Base-by-base conservation (phyloP, 2,329 filamentous ascomycete species). In the Xylogone sp. region DNA sequence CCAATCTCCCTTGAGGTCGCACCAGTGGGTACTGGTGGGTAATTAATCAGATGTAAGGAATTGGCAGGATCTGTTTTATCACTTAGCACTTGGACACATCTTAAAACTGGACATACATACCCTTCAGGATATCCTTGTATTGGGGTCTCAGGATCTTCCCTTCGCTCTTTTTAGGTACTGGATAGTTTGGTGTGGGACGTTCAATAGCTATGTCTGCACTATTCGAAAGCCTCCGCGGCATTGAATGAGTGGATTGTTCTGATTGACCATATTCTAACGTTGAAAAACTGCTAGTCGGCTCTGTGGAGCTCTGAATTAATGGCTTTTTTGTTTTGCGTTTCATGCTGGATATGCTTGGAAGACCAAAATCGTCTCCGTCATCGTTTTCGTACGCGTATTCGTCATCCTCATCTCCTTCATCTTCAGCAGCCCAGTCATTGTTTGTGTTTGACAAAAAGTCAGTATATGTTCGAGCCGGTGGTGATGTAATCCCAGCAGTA, bases 91-190 rank as follows among this genome's bases (percentile, higher is more conserved):
- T 21, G 19, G 12, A 21, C 21, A 13, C 5, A 22, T n/a, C 13
- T 7, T 43, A 20, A 16, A 16, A 7, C 21, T n/a, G 27, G n/a
- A 45, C 8, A 29, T 24, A 20, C 31, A 47, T 58, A 86, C 84
- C 84, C 75, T 80, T 82, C 19, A 99, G 73, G 44, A 99, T 95
- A 56, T 99, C 94, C 71, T 99, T 97, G 70, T 97, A 99, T 69
- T 99, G 94, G 48, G 94, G 94, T 56, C 94, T 84, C 20, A 99
- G 75, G 53, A 97, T 97, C 76, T 99, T 99, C 22, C 90, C 93
- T 67, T 97, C 92, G 56, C 81, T 86, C 70, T 92, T 95, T 70
- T 92, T 93, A 2, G 92, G 84, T 62, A 89, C 86, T 22, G 93
- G 93, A 64, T 97, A 97, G 55, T 83, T 84, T 13, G 90, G 83